Conservation (phyloP, 306 rosid genomes). For the Parietaria judaica region DNA sequence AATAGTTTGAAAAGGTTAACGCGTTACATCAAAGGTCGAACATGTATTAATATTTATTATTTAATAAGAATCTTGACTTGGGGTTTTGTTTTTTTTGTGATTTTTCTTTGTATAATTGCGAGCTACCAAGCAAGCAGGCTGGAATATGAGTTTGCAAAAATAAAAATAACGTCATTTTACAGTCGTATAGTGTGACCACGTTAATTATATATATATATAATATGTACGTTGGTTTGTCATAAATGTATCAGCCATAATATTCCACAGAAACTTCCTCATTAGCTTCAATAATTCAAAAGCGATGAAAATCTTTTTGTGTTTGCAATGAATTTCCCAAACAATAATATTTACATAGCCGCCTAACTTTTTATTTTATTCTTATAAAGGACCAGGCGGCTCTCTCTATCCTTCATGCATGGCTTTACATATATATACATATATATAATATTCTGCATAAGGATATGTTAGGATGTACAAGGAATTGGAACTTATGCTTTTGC, state of each 20-base stretch:
- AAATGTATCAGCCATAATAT: background rate
- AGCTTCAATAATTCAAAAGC: no score
- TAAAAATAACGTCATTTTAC: background rate
- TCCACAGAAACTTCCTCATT: background rate
- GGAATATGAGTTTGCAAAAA: background rate
- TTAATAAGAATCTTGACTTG: slow-evolving; percentile 16
- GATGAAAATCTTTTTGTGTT: no score
- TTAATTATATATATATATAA: background rate
- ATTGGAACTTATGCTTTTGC: no score
- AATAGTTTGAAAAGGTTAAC: background rate
- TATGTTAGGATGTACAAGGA: no score
- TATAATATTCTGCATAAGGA: no score
- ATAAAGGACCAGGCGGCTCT: slow-evolving; percentile 26
- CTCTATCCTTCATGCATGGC: background rate
- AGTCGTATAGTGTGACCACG: background rate
- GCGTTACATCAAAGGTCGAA: background rate
- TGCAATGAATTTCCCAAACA: no score
- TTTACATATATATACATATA: no score
- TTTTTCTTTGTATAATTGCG: background rate
- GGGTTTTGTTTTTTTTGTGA: background rate
- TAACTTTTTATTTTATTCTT: slow-evolving; percentile 12
- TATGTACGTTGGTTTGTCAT: background rate
- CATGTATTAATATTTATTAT: background rate
- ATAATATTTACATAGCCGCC: slow-evolving; percentile 3
- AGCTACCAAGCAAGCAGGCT: background rate